These are phyloP conservation scores for Fallopia convolvulus DNA, from an alignment of 148 eudicot species.

Conservation along the genomic window DNA sequence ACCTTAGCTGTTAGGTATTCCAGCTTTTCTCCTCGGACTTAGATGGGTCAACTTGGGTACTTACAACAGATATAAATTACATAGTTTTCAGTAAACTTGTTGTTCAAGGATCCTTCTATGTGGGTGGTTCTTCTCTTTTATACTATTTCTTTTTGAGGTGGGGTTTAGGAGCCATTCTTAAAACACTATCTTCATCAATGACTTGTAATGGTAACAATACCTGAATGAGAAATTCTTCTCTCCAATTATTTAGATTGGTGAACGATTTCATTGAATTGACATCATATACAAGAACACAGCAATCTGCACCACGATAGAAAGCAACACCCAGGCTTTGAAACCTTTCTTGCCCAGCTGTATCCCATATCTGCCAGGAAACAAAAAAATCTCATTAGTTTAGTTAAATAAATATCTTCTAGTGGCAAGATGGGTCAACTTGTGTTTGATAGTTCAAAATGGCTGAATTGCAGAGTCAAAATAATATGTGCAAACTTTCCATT, in stretches of 20 bases:
- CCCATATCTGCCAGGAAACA: constrained; percentile 63
- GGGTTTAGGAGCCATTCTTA: neutral
- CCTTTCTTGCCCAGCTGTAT: constrained; percentile 98
- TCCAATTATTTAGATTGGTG: constrained; percentile 80
- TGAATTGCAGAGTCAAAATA: neutral
- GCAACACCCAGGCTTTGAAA: constrained; percentile 97
- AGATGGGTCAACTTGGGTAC: neutral
- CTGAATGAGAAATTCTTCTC: constrained; percentile 95
- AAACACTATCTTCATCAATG: neutral
- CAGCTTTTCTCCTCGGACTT: neutral
- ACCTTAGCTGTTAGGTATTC: neutral
- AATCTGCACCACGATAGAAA: constrained; percentile 96
- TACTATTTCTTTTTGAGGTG: neutral
- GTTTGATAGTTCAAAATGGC: neutral
- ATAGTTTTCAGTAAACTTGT: neutral
- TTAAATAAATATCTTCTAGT: neutral
- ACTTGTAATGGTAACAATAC: constrained; percentile 18
- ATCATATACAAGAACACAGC: constrained; percentile 95
- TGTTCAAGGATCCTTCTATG: neutral
- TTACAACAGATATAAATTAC: neutral
- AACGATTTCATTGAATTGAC: constrained; percentile 90
- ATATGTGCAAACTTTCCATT: neutral
- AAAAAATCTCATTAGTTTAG: neutral
- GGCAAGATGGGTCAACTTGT: neutral
- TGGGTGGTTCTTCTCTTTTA: neutral